phyloP scores from a whole-genome alignment of 129 eudicot genomes.

The Artemisia annua region DNA sequence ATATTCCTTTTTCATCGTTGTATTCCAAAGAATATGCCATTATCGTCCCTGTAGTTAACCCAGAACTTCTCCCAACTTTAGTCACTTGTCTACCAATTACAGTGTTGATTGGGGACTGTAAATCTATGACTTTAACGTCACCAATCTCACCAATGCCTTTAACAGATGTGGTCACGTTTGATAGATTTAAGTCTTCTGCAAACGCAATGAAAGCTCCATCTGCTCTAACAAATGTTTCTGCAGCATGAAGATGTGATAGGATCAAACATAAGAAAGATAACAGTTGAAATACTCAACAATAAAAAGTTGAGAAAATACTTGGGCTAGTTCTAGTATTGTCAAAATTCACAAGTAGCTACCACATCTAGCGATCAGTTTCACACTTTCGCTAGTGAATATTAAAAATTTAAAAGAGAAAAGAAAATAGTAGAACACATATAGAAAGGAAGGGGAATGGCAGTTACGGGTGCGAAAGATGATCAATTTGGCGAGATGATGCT shows the following conservation, averaged over 20 bases:
- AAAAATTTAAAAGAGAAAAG: not conserved
- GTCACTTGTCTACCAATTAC: constrained; percentile 72
- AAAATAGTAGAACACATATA: not conserved
- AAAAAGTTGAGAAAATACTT: too few relatives aligned
- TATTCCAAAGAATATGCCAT: constrained; percentile 89
- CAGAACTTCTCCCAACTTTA: constrained; percentile 93
- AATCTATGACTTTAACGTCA: constrained; percentile 66
- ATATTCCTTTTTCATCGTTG: constrained; percentile 80
- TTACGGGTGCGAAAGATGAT: not conserved
- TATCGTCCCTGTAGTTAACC: constrained; percentile 81
- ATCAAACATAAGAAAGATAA: too few relatives aligned
- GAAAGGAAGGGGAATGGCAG: not conserved
- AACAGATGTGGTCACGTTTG: constrained; percentile 58
- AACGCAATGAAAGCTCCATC: constrained; percentile 94
- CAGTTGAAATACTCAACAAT: too few relatives aligned
- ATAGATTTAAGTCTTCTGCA: constrained; percentile 63
- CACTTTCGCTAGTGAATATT: not conserved
- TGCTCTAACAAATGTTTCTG: constrained; percentile 92
- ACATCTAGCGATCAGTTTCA: too few relatives aligned
- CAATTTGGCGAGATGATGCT: not conserved
- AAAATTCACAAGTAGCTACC: too few relatives aligned
- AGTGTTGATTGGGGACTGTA: constrained; percentile 74
- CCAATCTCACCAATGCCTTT: constrained; percentile 79
- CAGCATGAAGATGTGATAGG: constrained; percentile 8
- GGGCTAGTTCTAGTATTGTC: too few relatives aligned